These are phyloP conservation scores for Coprinopsis sp. DNA, from an alignment of 768 basidiomycete species.

Conservation along the genomic window DNA sequence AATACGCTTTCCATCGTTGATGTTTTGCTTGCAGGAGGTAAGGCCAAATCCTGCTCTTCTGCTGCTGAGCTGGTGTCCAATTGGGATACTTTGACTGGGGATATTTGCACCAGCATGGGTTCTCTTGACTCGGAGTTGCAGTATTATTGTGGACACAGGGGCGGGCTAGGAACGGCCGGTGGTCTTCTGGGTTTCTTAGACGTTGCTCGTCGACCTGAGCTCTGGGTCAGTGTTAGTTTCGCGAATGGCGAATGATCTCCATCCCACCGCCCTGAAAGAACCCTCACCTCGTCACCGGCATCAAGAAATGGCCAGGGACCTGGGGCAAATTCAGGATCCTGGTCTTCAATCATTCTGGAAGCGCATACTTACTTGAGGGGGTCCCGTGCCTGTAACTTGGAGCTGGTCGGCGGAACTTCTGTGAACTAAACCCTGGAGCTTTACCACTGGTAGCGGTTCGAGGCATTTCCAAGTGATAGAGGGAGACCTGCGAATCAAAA, in stretches of 20 bases:
- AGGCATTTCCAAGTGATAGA: no score
- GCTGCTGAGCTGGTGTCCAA: constrained; percentile 43
- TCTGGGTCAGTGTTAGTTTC: neutral
- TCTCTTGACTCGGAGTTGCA: constrained; percentile 16
- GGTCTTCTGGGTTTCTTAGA: constrained; percentile 18
- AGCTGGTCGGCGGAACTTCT: constrained; percentile 4
- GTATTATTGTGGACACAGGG: constrained; percentile 25
- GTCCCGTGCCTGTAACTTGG: constrained; percentile 9
- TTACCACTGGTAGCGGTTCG: no score
- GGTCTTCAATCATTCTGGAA: neutral
- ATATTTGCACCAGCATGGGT: constrained; percentile 31
- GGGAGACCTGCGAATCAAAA: no score
- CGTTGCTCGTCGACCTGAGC: constrained; percentile 25
- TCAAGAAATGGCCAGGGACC: constrained; percentile 41
- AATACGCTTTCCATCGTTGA: constrained; percentile 26
- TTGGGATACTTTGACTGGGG: constrained; percentile 44
- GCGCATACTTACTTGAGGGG: constrained; percentile 4
- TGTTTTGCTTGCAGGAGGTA: neutral
- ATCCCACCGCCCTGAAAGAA: neutral
- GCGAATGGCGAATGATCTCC: neutral
- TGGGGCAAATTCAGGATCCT: neutral
- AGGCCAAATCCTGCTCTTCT: constrained; percentile 30
- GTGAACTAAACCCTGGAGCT: no score
- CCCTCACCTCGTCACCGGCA: constrained; percentile 26
- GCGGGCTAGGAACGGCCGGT: constrained; percentile 22